Conservation (phyloP, 176 grass and related monocot genomes). For the Eleusine indica region DNA sequence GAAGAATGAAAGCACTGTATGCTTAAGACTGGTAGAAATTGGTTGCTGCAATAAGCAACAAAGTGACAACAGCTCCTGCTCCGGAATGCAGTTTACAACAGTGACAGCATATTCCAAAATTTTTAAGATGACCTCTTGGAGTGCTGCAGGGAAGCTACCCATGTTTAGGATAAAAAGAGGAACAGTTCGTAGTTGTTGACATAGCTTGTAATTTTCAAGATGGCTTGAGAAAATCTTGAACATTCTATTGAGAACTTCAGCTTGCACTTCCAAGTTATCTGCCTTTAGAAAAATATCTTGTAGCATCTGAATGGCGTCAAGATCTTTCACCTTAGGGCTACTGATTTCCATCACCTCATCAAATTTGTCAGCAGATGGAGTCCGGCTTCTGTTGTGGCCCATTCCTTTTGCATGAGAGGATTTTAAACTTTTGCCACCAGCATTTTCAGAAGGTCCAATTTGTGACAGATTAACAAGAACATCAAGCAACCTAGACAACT, state of each 20-base stretch:
- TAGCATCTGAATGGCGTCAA: slow-evolving; percentile 98
- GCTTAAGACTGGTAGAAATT: slow-evolving; percentile 82
- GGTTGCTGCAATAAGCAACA: slow-evolving; percentile 99
- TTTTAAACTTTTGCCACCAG: slow-evolving; percentile 60
- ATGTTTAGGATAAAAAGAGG: slow-evolving; percentile 99
- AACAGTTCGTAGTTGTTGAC: slow-evolving; percentile 92
- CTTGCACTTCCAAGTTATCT: slow-evolving; percentile 94
- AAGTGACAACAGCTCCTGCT: slow-evolving; percentile 95
- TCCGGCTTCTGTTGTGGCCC: slow-evolving; percentile 68
- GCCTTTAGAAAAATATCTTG: slow-evolving; percentile 99
- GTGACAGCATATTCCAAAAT: slow-evolving; percentile 99
- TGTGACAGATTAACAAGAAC: slow-evolving; percentile 97
- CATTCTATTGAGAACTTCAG: slow-evolving; percentile 99
- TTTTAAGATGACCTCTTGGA: slow-evolving; percentile 99
- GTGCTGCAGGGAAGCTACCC: slow-evolving; percentile 91
- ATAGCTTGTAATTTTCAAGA: slow-evolving; percentile 97
- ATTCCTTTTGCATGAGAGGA: slow-evolving; percentile 51
- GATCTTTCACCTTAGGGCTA: slow-evolving; percentile 96
- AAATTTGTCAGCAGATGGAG: slow-evolving; percentile 76
- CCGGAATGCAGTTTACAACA: slow-evolving; percentile 95
- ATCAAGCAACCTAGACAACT: slow-evolving; percentile 91
- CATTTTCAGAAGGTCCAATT: slow-evolving; percentile 77
- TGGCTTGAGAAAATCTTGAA: slow-evolving; percentile 99
- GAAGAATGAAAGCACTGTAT: slow-evolving; percentile 92
- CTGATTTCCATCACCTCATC: slow-evolving; percentile 75